phyloP scores from a whole-genome alignment of 2,329 filamentous ascomycete genomes.

The Metarhizium humberi region DNA sequence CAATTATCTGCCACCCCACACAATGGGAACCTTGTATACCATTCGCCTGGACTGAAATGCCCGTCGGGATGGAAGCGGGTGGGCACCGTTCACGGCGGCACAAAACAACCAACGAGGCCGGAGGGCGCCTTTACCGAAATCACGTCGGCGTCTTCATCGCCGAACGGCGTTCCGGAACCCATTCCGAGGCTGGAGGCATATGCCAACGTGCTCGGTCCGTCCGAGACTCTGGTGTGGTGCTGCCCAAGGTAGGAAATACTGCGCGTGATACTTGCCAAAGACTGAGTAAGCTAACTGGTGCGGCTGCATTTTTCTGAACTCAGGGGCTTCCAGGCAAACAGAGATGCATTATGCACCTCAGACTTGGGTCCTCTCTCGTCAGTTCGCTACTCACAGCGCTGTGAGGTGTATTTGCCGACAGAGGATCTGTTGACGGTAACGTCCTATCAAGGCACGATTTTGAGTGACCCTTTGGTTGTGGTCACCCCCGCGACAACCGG shows the following conservation, averaged over 20 bases:
- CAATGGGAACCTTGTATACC: slow-evolving; percentile 10
- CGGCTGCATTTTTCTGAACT: not conserved
- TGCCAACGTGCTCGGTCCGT: slow-evolving; percentile 5
- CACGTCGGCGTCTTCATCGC: not conserved
- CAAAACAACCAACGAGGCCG: not conserved
- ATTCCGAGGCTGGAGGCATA: slow-evolving; percentile 1
- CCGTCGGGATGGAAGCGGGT: slow-evolving; percentile 16
- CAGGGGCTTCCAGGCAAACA: slow-evolving; percentile 9
- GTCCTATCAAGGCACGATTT: not conserved
- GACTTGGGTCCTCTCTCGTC: slow-evolving; percentile 1
- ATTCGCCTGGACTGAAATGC: slow-evolving; percentile 16
- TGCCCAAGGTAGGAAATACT: slow-evolving; percentile 12
- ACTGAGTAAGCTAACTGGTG: not conserved
- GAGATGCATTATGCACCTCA: slow-evolving; percentile 7
- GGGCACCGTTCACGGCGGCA: slow-evolving; percentile 8
- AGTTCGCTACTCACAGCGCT: not conserved
- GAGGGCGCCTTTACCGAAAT: slow-evolving; percentile 9
- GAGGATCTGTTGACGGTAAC: not conserved
- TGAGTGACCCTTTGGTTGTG: not conserved
- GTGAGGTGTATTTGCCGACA: not conserved
- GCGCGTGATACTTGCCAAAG: not conserved
- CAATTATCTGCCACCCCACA: not conserved
- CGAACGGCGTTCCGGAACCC: not conserved
- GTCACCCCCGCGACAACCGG: not conserved
- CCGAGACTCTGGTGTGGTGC: slow-evolving; percentile 14